These are phyloP conservation scores for Kodamaea leandrae DNA, from an alignment of 805 yeast genomes.

Conservation along the genomic window DNA sequence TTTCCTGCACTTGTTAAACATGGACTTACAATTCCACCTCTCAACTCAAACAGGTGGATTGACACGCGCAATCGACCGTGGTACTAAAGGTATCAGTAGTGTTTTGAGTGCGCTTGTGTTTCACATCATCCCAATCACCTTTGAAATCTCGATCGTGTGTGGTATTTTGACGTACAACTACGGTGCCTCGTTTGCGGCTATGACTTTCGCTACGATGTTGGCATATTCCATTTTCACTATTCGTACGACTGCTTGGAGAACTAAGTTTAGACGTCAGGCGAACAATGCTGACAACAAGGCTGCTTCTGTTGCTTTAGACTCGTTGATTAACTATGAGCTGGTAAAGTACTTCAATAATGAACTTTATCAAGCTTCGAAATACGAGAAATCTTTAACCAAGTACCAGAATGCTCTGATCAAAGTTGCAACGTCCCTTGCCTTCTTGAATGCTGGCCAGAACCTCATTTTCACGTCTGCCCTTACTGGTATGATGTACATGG, in stretches of 20 bases:
- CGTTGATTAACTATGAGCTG: conserved; percentile 89
- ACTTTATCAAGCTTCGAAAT: conserved; percentile 69
- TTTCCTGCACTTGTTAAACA: conserved; percentile 73
- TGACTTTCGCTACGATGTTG: conserved; percentile 84
- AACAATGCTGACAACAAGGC: conserved; percentile 93
- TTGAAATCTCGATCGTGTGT: conserved; percentile 90
- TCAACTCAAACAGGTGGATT: conserved; percentile 93
- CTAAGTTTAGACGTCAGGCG: conserved; percentile 81
- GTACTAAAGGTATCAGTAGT: conserved; percentile 94
- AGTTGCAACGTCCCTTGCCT: conserved; percentile 82
- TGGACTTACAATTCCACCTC: conserved; percentile 88
- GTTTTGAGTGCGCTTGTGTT: conserved; percentile 96
- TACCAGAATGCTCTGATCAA: conserved; percentile 76
- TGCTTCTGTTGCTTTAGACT: conserved; percentile 92
- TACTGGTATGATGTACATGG: conserved; percentile 98
- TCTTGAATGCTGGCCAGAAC: conserved; percentile 75
- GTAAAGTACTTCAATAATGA: conserved; percentile 96
- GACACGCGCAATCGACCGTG: conserved; percentile 94
- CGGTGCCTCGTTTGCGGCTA: conserved; percentile 84
- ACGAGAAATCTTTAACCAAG: conserved; percentile 66
- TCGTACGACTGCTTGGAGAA: conserved; percentile 93
- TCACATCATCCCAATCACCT: conserved; percentile 88
- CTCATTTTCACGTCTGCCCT: conserved; percentile 81
- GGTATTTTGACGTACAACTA: conserved; percentile 92
- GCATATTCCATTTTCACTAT: conserved; percentile 86